Evolutionary conservation across 441 rosid genomes (phyloP), one percentile per base, ranked within the genome.

Genomic region (Adansonia gregorii): DNA sequence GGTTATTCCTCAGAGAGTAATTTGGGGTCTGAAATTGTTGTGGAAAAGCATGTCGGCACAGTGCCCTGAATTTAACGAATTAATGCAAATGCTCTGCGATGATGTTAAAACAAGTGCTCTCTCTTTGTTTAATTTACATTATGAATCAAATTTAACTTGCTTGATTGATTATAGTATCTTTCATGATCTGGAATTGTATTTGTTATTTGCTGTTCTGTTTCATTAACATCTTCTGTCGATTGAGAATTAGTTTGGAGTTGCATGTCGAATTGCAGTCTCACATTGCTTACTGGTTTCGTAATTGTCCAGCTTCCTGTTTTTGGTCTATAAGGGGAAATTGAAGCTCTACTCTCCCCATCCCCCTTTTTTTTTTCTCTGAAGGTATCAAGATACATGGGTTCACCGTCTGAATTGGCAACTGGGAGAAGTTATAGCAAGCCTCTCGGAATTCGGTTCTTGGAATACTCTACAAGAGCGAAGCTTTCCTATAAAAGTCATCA

Each of bases 401-500:
- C 95, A 9, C 31, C 82, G 9, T 27, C 77, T 19, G 90, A 87
- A 69, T 68, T 80, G 2, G 75, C 76, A 9, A 46, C 73, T 11
- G 81, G 69, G 78, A 75, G 9, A 51, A 64, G 55, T 11, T 73
- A 55, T 22, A 80, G 69, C 12, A 92, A 85, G 86, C 98, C 95
- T 12, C 73, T 81, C 0, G 98, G 97, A 64, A 91, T 95, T 58
- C 86, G 83, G 43, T 85, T 86, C 20, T 55, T 92, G 43, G 97
- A 91, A 77, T 81, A 68, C 54, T 24, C 86, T 8, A 91, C 82
- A 77, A 84, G 81, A 15, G 73, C 80, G 2, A 86, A 77, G 48
- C 87, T 95, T 73, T 90, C 99, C 43, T 91, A 84, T 81, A 90
- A 79, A 70, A 85, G 87, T 11, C 86, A 88, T 66, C 98, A 90